These are phyloP conservation scores for Pleurotus citrinopileatus DNA, from an alignment of 768 basidiomycete species.

Conservation along the genomic window DNA sequence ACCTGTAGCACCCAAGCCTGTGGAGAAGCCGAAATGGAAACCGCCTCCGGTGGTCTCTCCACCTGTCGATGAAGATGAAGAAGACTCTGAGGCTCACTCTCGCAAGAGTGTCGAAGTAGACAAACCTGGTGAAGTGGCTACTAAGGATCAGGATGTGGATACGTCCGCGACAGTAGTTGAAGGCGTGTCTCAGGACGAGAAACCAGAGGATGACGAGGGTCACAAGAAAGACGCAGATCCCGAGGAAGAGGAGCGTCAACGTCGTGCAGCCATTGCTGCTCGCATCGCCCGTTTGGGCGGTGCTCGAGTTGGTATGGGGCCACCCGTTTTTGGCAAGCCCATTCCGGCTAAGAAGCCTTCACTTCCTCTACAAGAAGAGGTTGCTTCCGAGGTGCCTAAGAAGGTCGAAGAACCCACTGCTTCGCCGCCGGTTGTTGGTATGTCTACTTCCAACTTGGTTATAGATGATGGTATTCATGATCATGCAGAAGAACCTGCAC, in stretches of 20 bases:
- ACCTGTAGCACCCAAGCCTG: constrained; percentile 50
- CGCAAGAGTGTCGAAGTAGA: not conserved
- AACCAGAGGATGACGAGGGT: constrained; percentile 23
- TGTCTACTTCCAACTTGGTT: not conserved
- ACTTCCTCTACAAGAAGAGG: constrained; percentile 15
- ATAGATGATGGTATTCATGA: not conserved
- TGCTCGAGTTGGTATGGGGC: constrained; percentile 75
- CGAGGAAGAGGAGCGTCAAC: constrained; percentile 70
- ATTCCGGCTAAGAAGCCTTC: constrained; percentile 31
- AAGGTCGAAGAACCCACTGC: constrained; percentile 9
- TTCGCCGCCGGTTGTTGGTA: not conserved
- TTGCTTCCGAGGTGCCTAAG: constrained; percentile 1
- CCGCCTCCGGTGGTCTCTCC: constrained; percentile 58
- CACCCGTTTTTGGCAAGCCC: constrained; percentile 62
- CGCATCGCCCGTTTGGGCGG: constrained; percentile 93
- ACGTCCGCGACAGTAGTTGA: not conserved
- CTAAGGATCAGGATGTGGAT: not conserved
- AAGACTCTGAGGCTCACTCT: constrained; percentile 14
- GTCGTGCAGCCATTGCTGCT: constrained; percentile 85
- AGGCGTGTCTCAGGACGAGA: constrained; percentile 18
- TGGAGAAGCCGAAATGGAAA: constrained; percentile 85
- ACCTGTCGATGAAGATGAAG: constrained; percentile 48
- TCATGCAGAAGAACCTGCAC: not conserved
- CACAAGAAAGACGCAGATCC: constrained; percentile 35
- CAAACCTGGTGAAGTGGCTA: not conserved